Percentiles rank a stretch among this genome's conserved stretches.
These are phyloP conservation scores for Colletotrichum cereale DNA, from an alignment of 2,329 filamentous ascomycete genomes.

Conservation along the genomic window DNA sequence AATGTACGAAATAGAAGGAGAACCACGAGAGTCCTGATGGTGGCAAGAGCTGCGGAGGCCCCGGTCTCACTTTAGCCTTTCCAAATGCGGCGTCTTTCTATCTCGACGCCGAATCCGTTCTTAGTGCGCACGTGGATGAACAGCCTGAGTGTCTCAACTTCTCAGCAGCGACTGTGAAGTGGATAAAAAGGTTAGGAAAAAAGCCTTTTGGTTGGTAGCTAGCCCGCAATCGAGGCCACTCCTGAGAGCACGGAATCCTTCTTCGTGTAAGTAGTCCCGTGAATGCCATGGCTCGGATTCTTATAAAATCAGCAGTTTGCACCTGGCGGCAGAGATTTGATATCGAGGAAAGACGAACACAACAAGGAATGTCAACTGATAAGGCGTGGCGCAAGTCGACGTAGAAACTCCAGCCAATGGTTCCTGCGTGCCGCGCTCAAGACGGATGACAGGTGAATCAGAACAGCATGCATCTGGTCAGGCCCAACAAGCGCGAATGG, in stretches of 20 bases:
- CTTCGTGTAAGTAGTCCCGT: not conserved
- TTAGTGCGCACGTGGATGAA: not conserved
- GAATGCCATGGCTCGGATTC: not conserved
- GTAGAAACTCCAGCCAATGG: not conserved
- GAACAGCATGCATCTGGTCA: not conserved
- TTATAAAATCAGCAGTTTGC: not conserved
- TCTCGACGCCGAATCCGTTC: not conserved
- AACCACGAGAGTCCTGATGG: too few species aligned
- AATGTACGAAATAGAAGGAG: not conserved
- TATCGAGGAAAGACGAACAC: too few species aligned
- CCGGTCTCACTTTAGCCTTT: not conserved
- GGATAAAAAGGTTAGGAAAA: not conserved
- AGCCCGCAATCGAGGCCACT: not conserved
- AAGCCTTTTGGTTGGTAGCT: not conserved
- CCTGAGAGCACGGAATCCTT: not conserved
- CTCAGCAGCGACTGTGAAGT: not conserved
- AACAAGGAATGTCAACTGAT: not conserved
- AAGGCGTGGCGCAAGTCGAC: not conserved
- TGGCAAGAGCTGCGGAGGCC: not conserved
- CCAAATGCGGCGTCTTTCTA: not conserved
- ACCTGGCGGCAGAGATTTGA: not conserved
- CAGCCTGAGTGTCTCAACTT: not conserved
- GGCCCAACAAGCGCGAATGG: not conserved
- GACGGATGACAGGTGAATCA: not conserved
- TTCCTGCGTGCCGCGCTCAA: not conserved